These are phyloP conservation scores for Salix exigua DNA, from an alignment of 345 rosid species.

Conservation along the genomic window DNA sequence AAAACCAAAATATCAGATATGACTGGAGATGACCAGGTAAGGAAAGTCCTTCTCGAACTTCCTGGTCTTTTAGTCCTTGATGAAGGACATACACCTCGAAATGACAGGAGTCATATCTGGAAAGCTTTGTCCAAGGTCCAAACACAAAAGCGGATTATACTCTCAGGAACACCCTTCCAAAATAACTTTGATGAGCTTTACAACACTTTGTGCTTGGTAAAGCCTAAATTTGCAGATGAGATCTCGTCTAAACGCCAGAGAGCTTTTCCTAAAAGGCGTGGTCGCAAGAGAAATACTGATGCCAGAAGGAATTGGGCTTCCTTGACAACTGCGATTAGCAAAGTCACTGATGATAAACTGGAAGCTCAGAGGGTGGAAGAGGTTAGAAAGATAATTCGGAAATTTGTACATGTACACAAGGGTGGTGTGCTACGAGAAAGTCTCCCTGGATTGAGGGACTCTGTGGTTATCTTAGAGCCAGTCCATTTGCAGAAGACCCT, in stretches of 20 bases:
- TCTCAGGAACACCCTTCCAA: conserved; percentile 86
- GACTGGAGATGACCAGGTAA: conserved; percentile 23
- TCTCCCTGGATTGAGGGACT: conserved; percentile 67
- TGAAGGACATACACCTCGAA: conserved; percentile 81
- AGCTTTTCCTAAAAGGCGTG: neutral
- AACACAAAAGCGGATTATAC: conserved; percentile 58
- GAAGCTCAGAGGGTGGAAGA: conserved; percentile 19
- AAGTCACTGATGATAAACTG: conserved; percentile 14
- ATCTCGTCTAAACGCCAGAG: neutral
- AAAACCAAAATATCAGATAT: neutral
- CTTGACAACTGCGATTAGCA: conserved; percentile 29
- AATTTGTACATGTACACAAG: conserved; percentile 69
- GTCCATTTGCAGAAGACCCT: conserved; percentile 41
- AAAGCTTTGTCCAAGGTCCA: conserved; percentile 46
- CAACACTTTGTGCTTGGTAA: conserved; percentile 51
- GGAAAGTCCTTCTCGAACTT: conserved; percentile 38
- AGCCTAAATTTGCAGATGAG: conserved; percentile 37
- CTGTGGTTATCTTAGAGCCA: conserved; percentile 52
- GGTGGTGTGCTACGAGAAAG: conserved; percentile 54
- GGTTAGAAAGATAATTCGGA: conserved; percentile 38
- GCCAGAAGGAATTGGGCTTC: conserved; percentile 34
- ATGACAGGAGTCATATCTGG: conserved; percentile 50
- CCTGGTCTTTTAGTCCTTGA: conserved; percentile 65
- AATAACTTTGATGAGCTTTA: conserved; percentile 68
- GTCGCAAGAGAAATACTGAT: conserved; percentile 1